These are phyloP conservation scores for Ceratobasidium sp. DNA, from an alignment of 1,284 basidiomycete species.

Conservation along the genomic window DNA sequence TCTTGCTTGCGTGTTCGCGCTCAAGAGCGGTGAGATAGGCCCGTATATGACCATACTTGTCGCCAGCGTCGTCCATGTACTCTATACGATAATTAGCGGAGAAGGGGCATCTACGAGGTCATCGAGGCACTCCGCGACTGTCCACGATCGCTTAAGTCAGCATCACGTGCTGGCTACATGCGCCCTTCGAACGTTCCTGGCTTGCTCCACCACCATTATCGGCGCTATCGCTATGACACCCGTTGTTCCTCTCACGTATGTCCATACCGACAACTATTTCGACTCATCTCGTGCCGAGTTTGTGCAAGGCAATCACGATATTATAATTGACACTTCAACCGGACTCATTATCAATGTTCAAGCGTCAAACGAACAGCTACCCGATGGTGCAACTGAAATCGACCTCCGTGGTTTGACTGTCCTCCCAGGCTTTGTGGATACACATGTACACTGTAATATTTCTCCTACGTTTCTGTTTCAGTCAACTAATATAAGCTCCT, in stretches of 20 bases:
- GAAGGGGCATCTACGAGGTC: constrained; percentile 25
- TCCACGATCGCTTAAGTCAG: constrained; percentile 9
- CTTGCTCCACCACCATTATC: no score
- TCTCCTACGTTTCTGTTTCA: not conserved
- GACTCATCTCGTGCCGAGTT: constrained; percentile 24
- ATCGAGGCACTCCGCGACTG: constrained; percentile 21
- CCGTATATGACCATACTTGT: constrained; percentile 33
- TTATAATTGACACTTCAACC: constrained; percentile 3
- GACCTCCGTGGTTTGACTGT: constrained; percentile 65
- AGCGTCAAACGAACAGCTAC: not conserved
- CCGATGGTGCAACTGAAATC: constrained; percentile 50
- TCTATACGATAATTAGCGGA: constrained; percentile 13
- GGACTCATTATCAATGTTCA: constrained; percentile 23
- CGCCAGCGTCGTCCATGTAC: constrained; percentile 36
- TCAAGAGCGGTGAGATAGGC: constrained; percentile 15
- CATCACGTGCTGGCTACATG: not conserved
- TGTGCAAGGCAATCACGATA: constrained; percentile 13
- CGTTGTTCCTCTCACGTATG: not conserved
- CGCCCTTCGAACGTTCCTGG: not conserved
- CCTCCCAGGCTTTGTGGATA: constrained; percentile 72
- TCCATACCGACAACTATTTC: constrained; percentile 32
- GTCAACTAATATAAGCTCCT: constrained; percentile 10
- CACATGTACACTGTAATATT: constrained; percentile 68
- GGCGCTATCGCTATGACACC: not conserved
- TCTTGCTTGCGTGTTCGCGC: constrained; percentile 32